Percentiles rank a stretch among this genome's conserved stretches.
These are phyloP conservation scores for Lepiota venenata DNA, from an alignment of 768 basidiomycete genomes.

Conservation along the genomic window DNA sequence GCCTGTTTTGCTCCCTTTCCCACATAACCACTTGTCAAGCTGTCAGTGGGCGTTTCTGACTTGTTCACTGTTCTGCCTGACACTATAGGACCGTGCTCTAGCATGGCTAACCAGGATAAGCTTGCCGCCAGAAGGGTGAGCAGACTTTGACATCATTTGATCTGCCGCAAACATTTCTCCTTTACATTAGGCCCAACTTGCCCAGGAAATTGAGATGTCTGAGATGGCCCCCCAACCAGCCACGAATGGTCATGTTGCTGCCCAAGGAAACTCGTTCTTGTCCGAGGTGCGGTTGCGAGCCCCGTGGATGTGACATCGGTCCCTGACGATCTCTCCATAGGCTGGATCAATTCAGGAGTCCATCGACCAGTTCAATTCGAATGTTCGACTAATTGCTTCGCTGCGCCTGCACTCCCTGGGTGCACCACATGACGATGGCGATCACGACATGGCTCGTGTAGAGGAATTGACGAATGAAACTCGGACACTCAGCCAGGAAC, in stretches of 20 bases:
- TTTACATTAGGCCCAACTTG: constrained; percentile 29
- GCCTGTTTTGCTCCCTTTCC: neutral
- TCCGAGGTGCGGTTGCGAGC: constrained; percentile 26
- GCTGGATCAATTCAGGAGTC: constrained; percentile 37
- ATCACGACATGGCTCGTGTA: constrained; percentile 34
- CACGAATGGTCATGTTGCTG: constrained; percentile 16
- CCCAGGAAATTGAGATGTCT: constrained; percentile 30
- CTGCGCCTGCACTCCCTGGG: constrained; percentile 36
- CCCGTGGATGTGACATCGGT: neutral
- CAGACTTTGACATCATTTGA: neutral
- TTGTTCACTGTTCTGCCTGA: too few relatives aligned
- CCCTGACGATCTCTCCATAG: constrained; percentile 20
- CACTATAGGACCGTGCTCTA: neutral
- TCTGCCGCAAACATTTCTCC: neutral
- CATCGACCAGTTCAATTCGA: constrained; percentile 34
- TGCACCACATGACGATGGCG: constrained; percentile 28
- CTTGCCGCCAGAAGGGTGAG: constrained; percentile 7
- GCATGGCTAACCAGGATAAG: constrained; percentile 8
- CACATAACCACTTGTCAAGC: neutral
- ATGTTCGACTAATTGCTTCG: constrained; percentile 33
- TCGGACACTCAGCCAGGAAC: constrained; percentile 48
- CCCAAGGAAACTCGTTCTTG: constrained; percentile 28
- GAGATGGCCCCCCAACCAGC: constrained; percentile 18
- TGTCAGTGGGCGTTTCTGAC: too few relatives aligned
- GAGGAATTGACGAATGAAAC: constrained; percentile 60